These are phyloP conservation scores for Fistulina hepatica DNA, from an alignment of 1,284 basidiomycete genomes.

Conservation along the genomic window DNA sequence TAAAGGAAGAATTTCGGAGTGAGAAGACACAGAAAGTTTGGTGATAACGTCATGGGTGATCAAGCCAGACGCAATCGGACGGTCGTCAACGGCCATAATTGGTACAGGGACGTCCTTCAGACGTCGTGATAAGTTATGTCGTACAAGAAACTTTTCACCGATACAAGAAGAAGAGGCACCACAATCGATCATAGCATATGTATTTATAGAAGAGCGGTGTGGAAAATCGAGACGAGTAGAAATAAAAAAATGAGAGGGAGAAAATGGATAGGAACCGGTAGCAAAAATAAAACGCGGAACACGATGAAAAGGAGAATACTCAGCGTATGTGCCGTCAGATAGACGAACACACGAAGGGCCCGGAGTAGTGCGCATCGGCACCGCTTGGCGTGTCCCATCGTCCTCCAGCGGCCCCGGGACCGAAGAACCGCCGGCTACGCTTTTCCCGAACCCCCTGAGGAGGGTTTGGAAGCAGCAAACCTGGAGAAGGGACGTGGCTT, in stretches of 20 bases:
- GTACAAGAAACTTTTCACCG: constrained; percentile 18
- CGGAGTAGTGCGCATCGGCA: no score
- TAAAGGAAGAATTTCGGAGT: constrained; percentile 10
- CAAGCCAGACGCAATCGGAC: constrained; percentile 23
- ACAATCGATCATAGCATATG: constrained; percentile 15
- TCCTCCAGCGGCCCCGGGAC: no score
- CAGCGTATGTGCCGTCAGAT: no score
- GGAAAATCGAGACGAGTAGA: constrained; percentile 13
- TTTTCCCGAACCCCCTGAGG: no score
- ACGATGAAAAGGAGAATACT: no score
- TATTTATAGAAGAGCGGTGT: constrained; percentile 14
- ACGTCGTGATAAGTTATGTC: constrained; percentile 20
- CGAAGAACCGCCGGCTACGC: no score
- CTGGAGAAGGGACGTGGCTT: no score
- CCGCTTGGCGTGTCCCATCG: no score
- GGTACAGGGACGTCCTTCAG: constrained; percentile 20
- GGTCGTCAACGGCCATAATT: constrained; percentile 24
- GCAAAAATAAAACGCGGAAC: constrained; percentile 9
- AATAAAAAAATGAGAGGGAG: constrained; percentile 22
- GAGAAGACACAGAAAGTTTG: constrained; percentile 15
- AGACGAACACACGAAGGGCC: no score
- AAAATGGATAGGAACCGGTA: constrained; percentile 6
- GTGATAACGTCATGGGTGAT: constrained; percentile 24
- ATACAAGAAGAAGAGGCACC: constrained; percentile 24
- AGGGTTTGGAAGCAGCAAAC: no score